Evolutionary conservation across 176 grass and related monocot species (phyloP).

Genomic region (Typha latifolia): DNA sequence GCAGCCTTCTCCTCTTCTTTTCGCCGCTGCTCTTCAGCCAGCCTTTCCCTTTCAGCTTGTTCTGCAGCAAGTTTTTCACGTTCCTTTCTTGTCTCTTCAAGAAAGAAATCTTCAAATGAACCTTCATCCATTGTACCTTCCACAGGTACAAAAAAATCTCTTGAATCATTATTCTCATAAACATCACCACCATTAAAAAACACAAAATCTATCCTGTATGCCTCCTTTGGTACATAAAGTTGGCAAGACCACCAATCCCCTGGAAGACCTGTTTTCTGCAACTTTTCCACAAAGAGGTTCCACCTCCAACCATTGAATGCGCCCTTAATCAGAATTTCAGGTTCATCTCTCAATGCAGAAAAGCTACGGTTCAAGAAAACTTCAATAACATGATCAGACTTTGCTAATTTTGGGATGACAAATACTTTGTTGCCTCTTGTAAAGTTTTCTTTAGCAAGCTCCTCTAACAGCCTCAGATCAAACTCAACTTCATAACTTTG

Average conservation of each 20-base stretch:
- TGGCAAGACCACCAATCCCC: conserved; percentile 93
- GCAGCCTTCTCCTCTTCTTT: conserved; percentile 55
- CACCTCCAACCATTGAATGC: conserved; percentile 93
- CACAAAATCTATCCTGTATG: conserved; percentile 88
- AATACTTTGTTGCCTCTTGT: conserved; percentile 44
- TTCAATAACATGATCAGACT: conserved; percentile 39
- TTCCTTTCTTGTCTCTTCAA: conserved; percentile 64
- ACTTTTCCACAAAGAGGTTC: conserved; percentile 61
- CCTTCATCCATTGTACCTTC: conserved; percentile 58
- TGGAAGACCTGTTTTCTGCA: conserved; percentile 53
- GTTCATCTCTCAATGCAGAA: conserved; percentile 46
- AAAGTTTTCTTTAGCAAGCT: conserved; percentile 55
- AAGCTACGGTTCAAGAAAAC: conserved; percentile 59
- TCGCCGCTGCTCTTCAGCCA: conserved; percentile 38
- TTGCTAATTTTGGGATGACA: conserved; percentile 60
- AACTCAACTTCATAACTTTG: background rate
- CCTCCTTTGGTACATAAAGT: conserved; percentile 77
- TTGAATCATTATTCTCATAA: conserved; percentile 77
- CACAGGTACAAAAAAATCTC: conserved; percentile 63
- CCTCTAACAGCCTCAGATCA: conserved; percentile 30
- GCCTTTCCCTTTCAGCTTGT: conserved; percentile 78
- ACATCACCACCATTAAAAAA: conserved; percentile 67
- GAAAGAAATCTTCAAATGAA: conserved; percentile 70
- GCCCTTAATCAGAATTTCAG: conserved; percentile 65
- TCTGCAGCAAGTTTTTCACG: conserved; percentile 59